Base-by-base conservation (phyloP, 176 grass and related monocot species). In the Oryza punctata region DNA sequence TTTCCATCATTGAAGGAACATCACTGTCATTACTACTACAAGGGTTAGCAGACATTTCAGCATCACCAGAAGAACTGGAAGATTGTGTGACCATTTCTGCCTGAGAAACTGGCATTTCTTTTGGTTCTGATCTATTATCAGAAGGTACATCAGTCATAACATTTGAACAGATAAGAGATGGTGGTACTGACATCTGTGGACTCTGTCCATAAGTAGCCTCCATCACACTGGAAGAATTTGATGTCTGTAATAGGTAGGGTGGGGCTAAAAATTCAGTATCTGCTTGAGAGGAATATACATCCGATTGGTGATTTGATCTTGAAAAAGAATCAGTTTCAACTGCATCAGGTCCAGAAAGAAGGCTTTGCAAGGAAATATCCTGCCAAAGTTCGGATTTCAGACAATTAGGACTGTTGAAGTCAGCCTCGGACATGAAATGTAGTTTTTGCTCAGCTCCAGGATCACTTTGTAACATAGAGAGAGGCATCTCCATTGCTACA, bases 361-460 rank as follows among this genome's bases (percentile, higher is more conserved):
- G 88, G 74, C 67, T 85, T 70, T 67, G 78, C 18, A 88, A 76
- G 41, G 76, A 87, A 67, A 89, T 75, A 66, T 86, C 89, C 70
- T 87, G 89, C 87, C 76, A 81, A n/a, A 91, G 77, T 23, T 89
- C 89, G 4, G 80, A 67, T 78, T 90, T 85, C 40, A 85, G 52
- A 69, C 77, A 26, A 67, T 76, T 75, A 69, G 47, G 66, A 73
- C 33, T 67, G 73, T 18, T 40, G 50, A 81, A 67, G 73, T 85
- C 72, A 85, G 69, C 76, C 35, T 88, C 52, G 21, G 84, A 87
- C 30, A 84, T 69, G 73, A 68, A 75, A 52, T 87, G 68, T 78
- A 46, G 21, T 68, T 85, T 81, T 80, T 87, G 70, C 11, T 87
- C 87, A 91, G 65, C 72, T 19, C 65, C 76, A 72, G 65, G 84